These are phyloP conservation scores for Trichoderma sp. DNA, from an alignment of 2,329 filamentous ascomycete genomes.

Conservation along the genomic window DNA sequence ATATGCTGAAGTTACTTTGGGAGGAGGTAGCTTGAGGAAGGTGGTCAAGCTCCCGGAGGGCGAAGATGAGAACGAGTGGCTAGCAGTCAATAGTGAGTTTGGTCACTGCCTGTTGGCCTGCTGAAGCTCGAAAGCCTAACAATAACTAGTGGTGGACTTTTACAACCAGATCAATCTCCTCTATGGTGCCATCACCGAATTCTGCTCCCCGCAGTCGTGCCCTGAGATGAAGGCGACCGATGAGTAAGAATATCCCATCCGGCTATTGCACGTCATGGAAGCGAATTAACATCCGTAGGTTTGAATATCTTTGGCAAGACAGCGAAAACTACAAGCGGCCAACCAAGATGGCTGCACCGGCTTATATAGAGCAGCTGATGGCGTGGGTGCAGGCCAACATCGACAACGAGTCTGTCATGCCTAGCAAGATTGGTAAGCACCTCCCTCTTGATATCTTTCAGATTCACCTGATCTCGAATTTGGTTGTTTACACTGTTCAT, in stretches of 20 bases:
- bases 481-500: conserved; percentile 32
- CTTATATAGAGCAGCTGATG: conserved; percentile 98
- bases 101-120: not conserved
- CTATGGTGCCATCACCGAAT: conserved; percentile 98
- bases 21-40: conserved; percentile 91
- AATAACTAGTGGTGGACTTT: conserved; percentile 85
- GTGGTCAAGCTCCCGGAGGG: conserved; percentile 96
- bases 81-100: conserved; percentile 90
- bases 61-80: conserved; percentile 96
- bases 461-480: not conserved
- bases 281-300: conserved; percentile 54
- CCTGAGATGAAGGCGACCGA: conserved; percentile 99
- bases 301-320: conserved; percentile 99
- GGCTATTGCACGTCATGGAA: not conserved
- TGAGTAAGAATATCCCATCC: conserved; percentile 65
- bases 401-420: conserved; percentile 93
- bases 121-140: not conserved
- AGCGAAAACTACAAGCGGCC: conserved; percentile 90
- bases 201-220: conserved; percentile 95
- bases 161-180: conserved; percentile 99
- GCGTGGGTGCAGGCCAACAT: conserved; percentile 94
- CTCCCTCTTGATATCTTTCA: not conserved
- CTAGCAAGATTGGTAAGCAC: conserved; percentile 78
- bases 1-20: conserved; percentile 96
- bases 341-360: conserved; percentile 96